Evolutionary conservation across 192 early-diverging fungal genomes (phyloP).

Genomic region (Coemansia sp.): DNA sequence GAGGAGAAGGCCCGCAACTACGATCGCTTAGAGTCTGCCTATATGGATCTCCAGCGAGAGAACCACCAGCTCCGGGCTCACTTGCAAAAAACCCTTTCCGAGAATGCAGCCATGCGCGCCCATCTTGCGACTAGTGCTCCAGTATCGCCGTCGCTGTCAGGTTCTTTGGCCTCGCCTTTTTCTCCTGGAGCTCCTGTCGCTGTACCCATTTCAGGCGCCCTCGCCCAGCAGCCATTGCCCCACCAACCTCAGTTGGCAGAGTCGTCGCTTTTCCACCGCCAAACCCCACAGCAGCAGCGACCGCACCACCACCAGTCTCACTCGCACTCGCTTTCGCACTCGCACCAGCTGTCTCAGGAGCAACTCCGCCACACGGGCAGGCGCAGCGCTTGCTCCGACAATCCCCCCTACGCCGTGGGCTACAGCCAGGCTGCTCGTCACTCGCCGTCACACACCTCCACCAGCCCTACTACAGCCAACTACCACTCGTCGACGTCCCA

Average conservation of each 20-base stretch:
- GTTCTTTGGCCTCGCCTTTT: conserved; percentile 7
- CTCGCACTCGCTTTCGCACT: conserved; percentile 9
- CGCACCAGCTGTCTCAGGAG: conserved; percentile 4
- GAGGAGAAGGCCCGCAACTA: conserved; percentile 52
- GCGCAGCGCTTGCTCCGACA: conserved; percentile 8
- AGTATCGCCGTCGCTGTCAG: conserved; percentile 21
- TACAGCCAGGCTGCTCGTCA: background rate
- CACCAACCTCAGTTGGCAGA: background rate
- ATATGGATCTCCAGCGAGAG: conserved; percentile 41
- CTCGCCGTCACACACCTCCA: background rate
- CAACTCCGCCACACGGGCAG: background rate
- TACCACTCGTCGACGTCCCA: background rate
- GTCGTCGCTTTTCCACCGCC: conserved; percentile 1
- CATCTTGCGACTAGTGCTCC: conserved; percentile 28
- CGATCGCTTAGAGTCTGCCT: conserved; percentile 42
- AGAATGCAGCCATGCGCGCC: conserved; percentile 26
- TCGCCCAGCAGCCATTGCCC: background rate
- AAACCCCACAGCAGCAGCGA: conserved; percentile 13
- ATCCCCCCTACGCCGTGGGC: background rate
- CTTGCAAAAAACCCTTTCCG: conserved; percentile 26
- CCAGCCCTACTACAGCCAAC: background rate
- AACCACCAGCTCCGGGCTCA: conserved; percentile 34
- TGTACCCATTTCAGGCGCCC: background rate
- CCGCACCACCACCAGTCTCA: conserved; percentile 8
- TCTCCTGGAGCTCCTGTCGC: conserved; percentile 1